Conservation (phyloP, 495 filamentous ascomycete species). For the Aspergillus bridgeri region DNA sequence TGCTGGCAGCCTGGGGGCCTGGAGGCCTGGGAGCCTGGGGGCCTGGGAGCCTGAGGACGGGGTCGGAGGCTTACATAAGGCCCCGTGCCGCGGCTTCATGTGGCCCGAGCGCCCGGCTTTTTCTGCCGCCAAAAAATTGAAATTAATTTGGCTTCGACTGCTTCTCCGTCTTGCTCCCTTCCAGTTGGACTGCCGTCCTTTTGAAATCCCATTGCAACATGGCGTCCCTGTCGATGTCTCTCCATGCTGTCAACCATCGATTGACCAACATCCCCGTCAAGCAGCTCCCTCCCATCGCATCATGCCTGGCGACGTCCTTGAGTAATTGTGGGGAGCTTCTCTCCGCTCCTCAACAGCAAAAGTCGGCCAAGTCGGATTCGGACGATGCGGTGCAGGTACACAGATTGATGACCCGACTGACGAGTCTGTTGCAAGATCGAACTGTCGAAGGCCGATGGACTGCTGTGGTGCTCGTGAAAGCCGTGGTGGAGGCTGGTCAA, state of each 20-base stretch:
- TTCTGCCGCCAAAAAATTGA: slow-evolving; percentile 6
- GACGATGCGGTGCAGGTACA: slow-evolving; percentile 65
- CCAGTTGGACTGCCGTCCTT: neutral
- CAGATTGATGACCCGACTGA: slow-evolving; percentile 74
- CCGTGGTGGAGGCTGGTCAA: slow-evolving; percentile 74
- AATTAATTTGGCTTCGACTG: slow-evolving; percentile 1
- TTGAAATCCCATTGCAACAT: slow-evolving; percentile 10
- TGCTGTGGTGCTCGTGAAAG: slow-evolving; percentile 72
- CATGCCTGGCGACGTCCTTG: slow-evolving; percentile 58
- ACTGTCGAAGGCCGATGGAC: slow-evolving; percentile 69
- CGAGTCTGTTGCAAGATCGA: slow-evolving; percentile 69
- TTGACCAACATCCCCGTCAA: slow-evolving; percentile 59
- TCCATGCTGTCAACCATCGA: slow-evolving; percentile 65
- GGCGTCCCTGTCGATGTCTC: slow-evolving; percentile 24
- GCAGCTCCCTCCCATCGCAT: slow-evolving; percentile 61
- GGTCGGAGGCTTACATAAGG: too few species aligned
- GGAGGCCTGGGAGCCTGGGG: too few species aligned
- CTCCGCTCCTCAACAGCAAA: slow-evolving; percentile 43
- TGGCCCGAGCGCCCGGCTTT: slow-evolving; percentile 20
- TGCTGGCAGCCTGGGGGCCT: too few species aligned
- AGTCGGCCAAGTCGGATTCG: slow-evolving; percentile 52
- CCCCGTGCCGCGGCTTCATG: slow-evolving; percentile 39
- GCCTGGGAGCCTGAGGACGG: too few species aligned
- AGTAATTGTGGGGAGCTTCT: slow-evolving; percentile 57
- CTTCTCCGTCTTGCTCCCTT: neutral